These are phyloP conservation scores for Zopfia rhizophila DNA, from an alignment of 2,329 filamentous ascomycete genomes.

Conservation along the genomic window DNA sequence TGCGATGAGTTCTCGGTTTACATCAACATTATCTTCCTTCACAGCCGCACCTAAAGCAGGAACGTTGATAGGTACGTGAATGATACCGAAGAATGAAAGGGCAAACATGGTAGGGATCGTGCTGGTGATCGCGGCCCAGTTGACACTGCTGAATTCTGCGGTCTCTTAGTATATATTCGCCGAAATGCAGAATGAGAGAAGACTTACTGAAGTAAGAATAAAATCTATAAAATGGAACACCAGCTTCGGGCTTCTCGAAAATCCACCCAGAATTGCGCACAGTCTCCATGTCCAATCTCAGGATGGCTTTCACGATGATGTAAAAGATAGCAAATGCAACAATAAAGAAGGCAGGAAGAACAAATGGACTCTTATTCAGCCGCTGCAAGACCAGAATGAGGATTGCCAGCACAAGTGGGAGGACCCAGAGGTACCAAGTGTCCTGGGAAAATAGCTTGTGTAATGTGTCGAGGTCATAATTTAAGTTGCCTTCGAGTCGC, in stretches of 20 bases:
- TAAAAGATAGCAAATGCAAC: slow-evolving; percentile 81
- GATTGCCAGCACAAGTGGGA: slow-evolving; percentile 80
- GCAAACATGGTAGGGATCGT: slow-evolving; percentile 96
- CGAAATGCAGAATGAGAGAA: slow-evolving; percentile 12
- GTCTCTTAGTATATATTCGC: slow-evolving; percentile 13
- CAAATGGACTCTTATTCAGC: slow-evolving; percentile 81
- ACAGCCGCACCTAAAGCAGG: slow-evolving; percentile 90
- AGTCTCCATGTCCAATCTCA: slow-evolving; percentile 72
- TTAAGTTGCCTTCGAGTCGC: slow-evolving; percentile 83
- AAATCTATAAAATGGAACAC: slow-evolving; percentile 96
- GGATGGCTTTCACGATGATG: slow-evolving; percentile 75
- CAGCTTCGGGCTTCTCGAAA: slow-evolving; percentile 84
- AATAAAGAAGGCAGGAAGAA: slow-evolving; percentile 88
- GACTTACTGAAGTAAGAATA: slow-evolving; percentile 90
- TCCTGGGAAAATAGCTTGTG: slow-evolving; percentile 77
- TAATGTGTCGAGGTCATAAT: slow-evolving; percentile 81
- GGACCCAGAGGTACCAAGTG: slow-evolving; percentile 83
- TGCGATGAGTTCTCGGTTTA: slow-evolving; percentile 90
- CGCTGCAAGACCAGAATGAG: slow-evolving; percentile 80
- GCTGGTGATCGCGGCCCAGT: slow-evolving; percentile 84
- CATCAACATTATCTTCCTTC: slow-evolving; percentile 89
- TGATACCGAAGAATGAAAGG: slow-evolving; percentile 94
- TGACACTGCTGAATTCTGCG: slow-evolving; percentile 79
- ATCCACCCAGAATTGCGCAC: slow-evolving; percentile 86
- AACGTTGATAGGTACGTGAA: slow-evolving; percentile 98